These are phyloP conservation scores for Kingdonia uniflora DNA, from an alignment of 164 flowering plant species.

Conservation along the genomic window DNA sequence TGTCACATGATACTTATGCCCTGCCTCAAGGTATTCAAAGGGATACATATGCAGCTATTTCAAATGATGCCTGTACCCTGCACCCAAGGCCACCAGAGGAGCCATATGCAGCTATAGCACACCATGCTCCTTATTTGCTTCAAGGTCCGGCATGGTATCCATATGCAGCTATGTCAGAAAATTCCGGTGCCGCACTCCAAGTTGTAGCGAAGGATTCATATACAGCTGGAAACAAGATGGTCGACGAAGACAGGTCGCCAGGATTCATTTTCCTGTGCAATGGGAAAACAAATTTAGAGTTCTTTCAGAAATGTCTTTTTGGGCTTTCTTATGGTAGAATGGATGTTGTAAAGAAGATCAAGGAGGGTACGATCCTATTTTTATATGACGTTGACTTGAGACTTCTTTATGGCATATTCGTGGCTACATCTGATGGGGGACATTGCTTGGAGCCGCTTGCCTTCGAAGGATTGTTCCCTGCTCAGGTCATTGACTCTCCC, in stretches of 20 bases:
- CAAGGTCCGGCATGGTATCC: too few species aligned
- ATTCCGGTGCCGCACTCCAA: too few species aligned
- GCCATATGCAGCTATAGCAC: too few species aligned
- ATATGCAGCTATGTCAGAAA: too few species aligned
- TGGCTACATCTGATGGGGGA: background rate
- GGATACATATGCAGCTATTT: too few species aligned
- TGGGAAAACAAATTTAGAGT: background rate
- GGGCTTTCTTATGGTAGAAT: background rate
- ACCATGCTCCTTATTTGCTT: too few species aligned
- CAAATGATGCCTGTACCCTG: too few species aligned
- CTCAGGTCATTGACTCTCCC: background rate
- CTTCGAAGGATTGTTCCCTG: background rate
- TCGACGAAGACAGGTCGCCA: background rate
- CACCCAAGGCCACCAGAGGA: too few species aligned
- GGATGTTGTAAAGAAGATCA: background rate
- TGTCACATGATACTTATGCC: too few species aligned
- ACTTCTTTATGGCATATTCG: background rate
- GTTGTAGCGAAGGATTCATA: background rate
- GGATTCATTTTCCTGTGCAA: constrained; percentile 1
- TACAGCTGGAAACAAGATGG: background rate
- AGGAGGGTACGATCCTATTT: background rate
- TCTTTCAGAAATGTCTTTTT: background rate
- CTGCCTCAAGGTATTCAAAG: too few species aligned
- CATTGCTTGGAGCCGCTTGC: background rate
- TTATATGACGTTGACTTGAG: background rate